Evolutionary conservation across 805 yeast species (phyloP).

Genomic region (Lipomyces kockii): DNA sequence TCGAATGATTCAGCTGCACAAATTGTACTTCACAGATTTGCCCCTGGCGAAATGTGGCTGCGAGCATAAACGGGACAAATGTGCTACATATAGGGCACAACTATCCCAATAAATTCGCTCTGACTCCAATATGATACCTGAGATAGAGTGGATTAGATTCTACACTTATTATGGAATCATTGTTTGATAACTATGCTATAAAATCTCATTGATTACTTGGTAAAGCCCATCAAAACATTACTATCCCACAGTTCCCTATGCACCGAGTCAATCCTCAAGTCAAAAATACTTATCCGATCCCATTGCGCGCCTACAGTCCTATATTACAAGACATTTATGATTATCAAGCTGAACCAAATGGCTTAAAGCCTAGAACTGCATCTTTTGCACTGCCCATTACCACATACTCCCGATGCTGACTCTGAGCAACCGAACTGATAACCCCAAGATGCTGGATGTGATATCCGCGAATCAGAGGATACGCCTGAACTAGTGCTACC

Average conservation of each 20-base stretch:
- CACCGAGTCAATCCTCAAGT: not conserved
- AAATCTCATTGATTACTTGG: not conserved
- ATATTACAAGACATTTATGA: not conserved
- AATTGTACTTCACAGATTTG: too few relatives aligned
- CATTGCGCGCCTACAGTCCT: not conserved
- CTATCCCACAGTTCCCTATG: not conserved
- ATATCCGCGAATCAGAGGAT: conserved; percentile 21
- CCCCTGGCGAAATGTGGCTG: too few relatives aligned
- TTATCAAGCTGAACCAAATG: not conserved
- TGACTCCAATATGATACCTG: too few relatives aligned
- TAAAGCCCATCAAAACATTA: not conserved
- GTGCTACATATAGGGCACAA: too few relatives aligned
- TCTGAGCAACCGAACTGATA: not conserved
- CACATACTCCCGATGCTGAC: conserved; percentile 7
- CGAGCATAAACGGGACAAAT: too few relatives aligned
- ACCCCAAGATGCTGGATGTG: conserved; percentile 36
- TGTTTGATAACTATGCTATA: too few relatives aligned
- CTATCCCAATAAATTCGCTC: too few relatives aligned
- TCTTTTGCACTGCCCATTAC: conserved; percentile 13
- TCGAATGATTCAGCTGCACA: too few relatives aligned
- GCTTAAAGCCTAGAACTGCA: conserved; percentile 10
- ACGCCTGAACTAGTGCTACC: not conserved
- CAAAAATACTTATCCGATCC: not conserved
- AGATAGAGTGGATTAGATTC: too few relatives aligned
- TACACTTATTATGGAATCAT: too few relatives aligned